A percentile compares a stretch with the other conserved stretches of the same genome.
These are phyloP conservation scores for Xylaria flabelliformis DNA, from an alignment of 495 filamentous ascomycete species.

Conservation along the genomic window DNA sequence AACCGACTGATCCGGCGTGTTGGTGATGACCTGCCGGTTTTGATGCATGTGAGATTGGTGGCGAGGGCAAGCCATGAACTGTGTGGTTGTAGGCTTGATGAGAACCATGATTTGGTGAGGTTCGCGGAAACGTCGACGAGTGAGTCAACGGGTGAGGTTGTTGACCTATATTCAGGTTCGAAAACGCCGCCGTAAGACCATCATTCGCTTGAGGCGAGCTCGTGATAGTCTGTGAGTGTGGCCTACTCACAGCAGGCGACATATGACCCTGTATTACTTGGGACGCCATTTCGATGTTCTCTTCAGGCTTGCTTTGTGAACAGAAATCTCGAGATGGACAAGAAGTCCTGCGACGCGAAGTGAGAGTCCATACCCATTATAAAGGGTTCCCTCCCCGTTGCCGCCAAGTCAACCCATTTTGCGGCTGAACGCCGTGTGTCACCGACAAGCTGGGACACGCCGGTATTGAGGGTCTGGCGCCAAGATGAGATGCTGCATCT, in stretches of 20 bases:
- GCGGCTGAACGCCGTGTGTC: conserved; percentile 21
- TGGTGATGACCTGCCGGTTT: background rate
- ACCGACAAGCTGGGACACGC: background rate
- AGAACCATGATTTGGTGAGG: background rate
- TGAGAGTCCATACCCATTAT: background rate
- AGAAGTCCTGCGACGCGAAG: background rate
- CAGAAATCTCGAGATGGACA: background rate
- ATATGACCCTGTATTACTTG: conserved; percentile 7
- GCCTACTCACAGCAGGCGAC: conserved; percentile 8
- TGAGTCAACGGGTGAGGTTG: conserved; percentile 4
- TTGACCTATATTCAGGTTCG: conserved; percentile 18
- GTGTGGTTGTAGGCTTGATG: conserved; percentile 2
- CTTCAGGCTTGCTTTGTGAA: background rate
- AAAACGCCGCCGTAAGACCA: conserved; percentile 17
- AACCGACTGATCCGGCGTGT: conserved; percentile 5
- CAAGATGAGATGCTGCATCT: background rate
- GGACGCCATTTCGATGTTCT: conserved; percentile 11
- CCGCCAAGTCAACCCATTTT: background rate
- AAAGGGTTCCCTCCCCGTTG: conserved; percentile 15
- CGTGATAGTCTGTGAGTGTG: conserved; percentile 9
- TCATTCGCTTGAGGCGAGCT: background rate
- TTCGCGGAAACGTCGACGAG: conserved; percentile 1
- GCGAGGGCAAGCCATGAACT: conserved; percentile 3
- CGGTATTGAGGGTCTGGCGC: background rate
- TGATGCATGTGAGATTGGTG: background rate